phyloP scores from a whole-genome alignment of 2,329 filamentous ascomycete species.

The Clarireedia hainanense region DNA sequence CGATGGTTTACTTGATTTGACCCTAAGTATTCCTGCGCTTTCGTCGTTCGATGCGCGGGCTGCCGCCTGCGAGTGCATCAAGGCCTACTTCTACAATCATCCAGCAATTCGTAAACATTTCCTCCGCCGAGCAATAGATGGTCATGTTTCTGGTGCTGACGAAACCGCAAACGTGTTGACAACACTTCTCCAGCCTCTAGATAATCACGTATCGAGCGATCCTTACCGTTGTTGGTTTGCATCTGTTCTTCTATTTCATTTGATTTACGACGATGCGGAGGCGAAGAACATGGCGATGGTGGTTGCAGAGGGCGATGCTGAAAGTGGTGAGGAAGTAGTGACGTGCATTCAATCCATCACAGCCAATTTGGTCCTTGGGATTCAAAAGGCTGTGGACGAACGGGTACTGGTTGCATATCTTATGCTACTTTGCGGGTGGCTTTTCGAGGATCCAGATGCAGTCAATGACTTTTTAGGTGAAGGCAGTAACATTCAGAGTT shows the following conservation, averaged over 20 bases:
- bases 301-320: constrained; percentile 82
- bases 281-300: constrained; percentile 74
- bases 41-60: constrained; percentile 72
- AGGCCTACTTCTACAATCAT: constrained; percentile 85
- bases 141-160: constrained; percentile 68
- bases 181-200: constrained; percentile 63
- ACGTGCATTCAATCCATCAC: constrained; percentile 86
- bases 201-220: constrained; percentile 57
- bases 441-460: constrained; percentile 85
- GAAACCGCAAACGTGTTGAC: constrained; percentile 85
- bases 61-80: constrained; percentile 82
- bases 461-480: constrained; percentile 91
- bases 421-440: constrained; percentile 81
- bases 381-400: constrained; percentile 70
- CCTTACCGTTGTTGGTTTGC: constrained; percentile 90
- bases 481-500: constrained; percentile 81
- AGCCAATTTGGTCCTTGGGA: constrained; percentile 73
- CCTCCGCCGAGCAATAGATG: constrained; percentile 78
- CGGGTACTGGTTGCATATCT: constrained; percentile 77
- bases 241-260: constrained; percentile 75
- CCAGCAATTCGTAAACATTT: constrained; percentile 78
- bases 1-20: constrained; percentile 80
- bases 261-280: constrained; percentile 71
- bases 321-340: constrained; percentile 86
- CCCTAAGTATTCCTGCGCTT: constrained; percentile 58